A percentile compares a stretch with the other conserved stretches of the same genome.
phyloP scores from a whole-genome alignment of 2,329 filamentous ascomycete species.

The Sphaerulina vaccinii region DNA sequence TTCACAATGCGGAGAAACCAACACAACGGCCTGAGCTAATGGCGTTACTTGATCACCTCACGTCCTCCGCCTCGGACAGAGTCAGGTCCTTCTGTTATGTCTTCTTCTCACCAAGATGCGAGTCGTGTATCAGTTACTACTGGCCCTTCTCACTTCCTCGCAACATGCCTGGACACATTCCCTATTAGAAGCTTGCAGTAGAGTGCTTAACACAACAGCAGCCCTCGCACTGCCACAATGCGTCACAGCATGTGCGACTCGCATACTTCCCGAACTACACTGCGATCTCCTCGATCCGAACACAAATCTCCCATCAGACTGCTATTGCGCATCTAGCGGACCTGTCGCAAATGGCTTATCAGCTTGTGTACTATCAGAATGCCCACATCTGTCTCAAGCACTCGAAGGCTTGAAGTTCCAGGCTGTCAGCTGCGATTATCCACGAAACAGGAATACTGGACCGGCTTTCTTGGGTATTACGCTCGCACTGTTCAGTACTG shows the following conservation, averaged over 20 bases:
- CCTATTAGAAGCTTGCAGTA: background rate
- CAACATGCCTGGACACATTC: background rate
- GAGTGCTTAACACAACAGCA: conserved; percentile 2
- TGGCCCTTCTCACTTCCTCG: background rate
- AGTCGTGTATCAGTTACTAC: background rate
- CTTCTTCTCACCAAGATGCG: background rate
- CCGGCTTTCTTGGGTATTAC: background rate
- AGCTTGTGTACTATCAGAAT: conserved; percentile 5
- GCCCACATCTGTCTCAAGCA: conserved; percentile 3
- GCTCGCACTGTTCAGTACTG: conserved; percentile 6
- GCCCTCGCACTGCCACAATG: conserved; percentile 3
- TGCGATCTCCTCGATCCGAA: conserved; percentile 3
- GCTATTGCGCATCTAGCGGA: conserved; percentile 1
- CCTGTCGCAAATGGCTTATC: conserved; percentile 3
- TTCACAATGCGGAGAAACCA: no score
- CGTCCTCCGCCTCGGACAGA: no score
- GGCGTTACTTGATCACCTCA: no score
- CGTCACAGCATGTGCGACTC: background rate
- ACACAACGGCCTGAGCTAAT: no score
- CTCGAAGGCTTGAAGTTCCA: conserved; percentile 11
- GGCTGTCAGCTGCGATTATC: conserved; percentile 4
- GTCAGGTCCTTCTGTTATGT: no score
- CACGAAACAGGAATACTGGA: background rate
- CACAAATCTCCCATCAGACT: conserved; percentile 3
- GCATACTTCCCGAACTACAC: background rate